Base-by-base conservation (phyloP, 768 basidiomycete species). In the Lepiota subincarnata region DNA sequence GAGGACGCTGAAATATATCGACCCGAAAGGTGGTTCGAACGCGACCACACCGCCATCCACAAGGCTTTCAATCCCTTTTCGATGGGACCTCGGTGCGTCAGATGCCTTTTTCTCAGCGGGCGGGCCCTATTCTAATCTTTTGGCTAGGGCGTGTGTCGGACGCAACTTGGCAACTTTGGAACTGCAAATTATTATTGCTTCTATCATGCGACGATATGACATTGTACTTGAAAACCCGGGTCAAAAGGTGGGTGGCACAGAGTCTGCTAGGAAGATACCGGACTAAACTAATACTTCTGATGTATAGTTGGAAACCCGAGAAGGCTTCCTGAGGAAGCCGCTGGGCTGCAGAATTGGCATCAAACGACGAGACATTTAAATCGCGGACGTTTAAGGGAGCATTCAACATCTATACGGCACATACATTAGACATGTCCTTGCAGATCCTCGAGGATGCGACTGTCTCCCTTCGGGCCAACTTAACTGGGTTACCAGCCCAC, bases 1-100 rank as follows among this genome's bases (percentile, higher is more conserved):
- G 75, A 79, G 2, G 92, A 95, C 62, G 74, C 78, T 20, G 84
- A 88, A 34, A 77, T 59, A 6, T 95, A 78, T 72, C 70, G 89
- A 34, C 92, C 92, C 0, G 92, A 95, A 61, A 75, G 93, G 18
- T 96, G 89, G 89, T 83, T 92, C 57, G 89, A 90, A 62, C 70
- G 76, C 40, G 82, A 89, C 61, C 68, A 77, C 56, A 76, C 74
- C 14, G 69, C 68, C 24, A 81, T 88, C 14, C 80, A 86, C 61
- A 83, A 78, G 66, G 77, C 84, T 1, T 94, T 93, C 66, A 94
- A 94, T 60, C 88, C 89, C 0, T 94, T 92, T 66, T 91, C 88
- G 0, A 80, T 80, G 55, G 92, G 92, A 1, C 92, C 92, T 13
- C 76, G 88, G 84, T 84, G 62, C 48, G 74, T 70, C 7, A 18